Conservation (phyloP, 495 filamentous ascomycete genomes). For the Amniculicola lignicola region DNA sequence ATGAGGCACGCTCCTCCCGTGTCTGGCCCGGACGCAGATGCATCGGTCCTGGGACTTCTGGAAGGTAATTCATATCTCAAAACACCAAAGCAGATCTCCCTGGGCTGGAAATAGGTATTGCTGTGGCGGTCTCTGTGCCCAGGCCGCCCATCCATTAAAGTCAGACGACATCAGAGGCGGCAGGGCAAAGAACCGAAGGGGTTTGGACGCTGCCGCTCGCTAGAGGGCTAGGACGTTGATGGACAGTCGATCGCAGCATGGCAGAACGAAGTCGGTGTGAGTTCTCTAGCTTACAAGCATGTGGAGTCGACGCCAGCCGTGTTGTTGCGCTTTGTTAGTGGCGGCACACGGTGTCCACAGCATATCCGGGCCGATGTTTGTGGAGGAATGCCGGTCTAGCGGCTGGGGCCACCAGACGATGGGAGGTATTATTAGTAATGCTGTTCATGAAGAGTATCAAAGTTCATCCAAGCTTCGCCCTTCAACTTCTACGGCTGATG, state of each 20-base stretch:
- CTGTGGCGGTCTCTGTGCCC: neutral
- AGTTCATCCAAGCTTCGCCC: too few relatives aligned
- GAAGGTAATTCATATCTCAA: constrained; percentile 10
- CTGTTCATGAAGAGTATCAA: too few relatives aligned
- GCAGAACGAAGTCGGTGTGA: constrained; percentile 16
- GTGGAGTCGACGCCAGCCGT: too few relatives aligned
- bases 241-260: constrained; percentile 21
- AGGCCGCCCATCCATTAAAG: neutral
- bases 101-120: neutral
- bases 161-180: constrained; percentile 17
- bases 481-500: too few relatives aligned
- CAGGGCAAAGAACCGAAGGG: neutral
- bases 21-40: neutral
- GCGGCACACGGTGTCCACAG: too few relatives aligned
- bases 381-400: too few relatives aligned
- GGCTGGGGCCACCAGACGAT: too few relatives aligned
- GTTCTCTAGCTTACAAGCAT: too few relatives aligned
- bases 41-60: constrained; percentile 9
- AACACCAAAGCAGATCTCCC: neutral
- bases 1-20: constrained; percentile 8
- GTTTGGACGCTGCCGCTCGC: neutral
- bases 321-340: too few relatives aligned
- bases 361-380: too few relatives aligned
- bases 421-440: too few relatives aligned
- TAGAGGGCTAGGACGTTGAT: neutral